Percentiles rank a stretch among this genome's conserved stretches.
Evolutionary conservation across 352 stramenopile species (phyloP).

Genomic region (Globisporangium echinulatum): DNA sequence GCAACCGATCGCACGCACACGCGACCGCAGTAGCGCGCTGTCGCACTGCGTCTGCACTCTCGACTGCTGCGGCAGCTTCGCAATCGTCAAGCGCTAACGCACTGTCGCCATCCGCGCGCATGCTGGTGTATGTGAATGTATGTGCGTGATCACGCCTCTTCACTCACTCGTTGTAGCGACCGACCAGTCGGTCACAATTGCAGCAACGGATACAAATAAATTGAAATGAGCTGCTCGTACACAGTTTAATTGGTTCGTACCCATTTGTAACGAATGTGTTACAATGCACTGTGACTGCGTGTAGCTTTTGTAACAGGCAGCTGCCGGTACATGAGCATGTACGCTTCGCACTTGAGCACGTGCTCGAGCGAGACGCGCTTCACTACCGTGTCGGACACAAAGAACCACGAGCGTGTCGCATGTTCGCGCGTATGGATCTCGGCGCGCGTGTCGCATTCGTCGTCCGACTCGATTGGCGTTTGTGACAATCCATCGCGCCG

Average conservation of each 20-base stretch:
- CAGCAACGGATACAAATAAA: too few relatives aligned
- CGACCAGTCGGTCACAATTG: too few relatives aligned
- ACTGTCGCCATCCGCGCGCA: too few relatives aligned
- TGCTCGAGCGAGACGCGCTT: slow-evolving; percentile 51
- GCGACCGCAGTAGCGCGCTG: slow-evolving; percentile 7
- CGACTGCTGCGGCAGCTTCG: not conserved
- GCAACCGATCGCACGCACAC: slow-evolving; percentile 10
- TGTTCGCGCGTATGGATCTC: slow-evolving; percentile 20
- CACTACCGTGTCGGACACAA: slow-evolving; percentile 65
- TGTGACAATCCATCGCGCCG: slow-evolving; percentile 19
- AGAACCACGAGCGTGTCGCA: slow-evolving; percentile 43
- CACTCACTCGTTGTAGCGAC: too few relatives aligned
- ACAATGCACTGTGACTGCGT: too few relatives aligned
- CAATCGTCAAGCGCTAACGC: too few relatives aligned
- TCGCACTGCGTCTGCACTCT: too few relatives aligned
- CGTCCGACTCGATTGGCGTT: slow-evolving; percentile 8
- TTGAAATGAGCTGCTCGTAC: too few relatives aligned
- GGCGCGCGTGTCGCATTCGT: slow-evolving; percentile 19
- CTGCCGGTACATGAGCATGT: slow-evolving; percentile 75
- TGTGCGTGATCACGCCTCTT: too few relatives aligned
- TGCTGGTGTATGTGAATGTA: too few relatives aligned
- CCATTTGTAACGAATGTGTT: too few relatives aligned
- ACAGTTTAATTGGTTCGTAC: too few relatives aligned
- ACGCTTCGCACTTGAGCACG: slow-evolving; percentile 68
- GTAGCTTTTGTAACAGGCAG: slow-evolving; percentile 3